phyloP scores from a whole-genome alignment of 2,329 filamentous ascomycete species.

The Juglanconis oblonga region DNA sequence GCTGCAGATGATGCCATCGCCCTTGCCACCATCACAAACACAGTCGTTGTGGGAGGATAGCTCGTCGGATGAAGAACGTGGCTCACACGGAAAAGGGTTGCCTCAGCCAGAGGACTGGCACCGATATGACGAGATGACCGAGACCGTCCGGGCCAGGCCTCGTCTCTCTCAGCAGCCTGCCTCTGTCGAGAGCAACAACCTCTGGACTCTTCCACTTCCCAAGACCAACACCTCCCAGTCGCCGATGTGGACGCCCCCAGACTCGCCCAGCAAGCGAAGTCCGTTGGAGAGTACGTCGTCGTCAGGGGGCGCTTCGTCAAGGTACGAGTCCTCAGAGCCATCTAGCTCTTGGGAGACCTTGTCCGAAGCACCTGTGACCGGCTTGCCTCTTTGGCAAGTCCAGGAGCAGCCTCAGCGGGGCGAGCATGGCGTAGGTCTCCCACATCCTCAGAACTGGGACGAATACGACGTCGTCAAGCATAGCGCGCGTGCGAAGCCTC shows the following conservation, averaged over 20 bases:
- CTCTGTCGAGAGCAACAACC: constrained; percentile 12
- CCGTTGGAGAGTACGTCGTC: background rate
- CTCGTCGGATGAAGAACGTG: background rate
- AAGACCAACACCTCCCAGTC: background rate
- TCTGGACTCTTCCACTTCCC: constrained; percentile 21
- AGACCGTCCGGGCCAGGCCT: constrained; percentile 17
- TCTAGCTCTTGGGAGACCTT: background rate
- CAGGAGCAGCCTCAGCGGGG: background rate
- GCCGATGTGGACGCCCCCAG: constrained; percentile 12
- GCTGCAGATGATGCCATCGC: constrained; percentile 19
- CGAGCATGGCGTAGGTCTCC: constrained; percentile 17
- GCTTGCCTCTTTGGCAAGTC: constrained; percentile 9
- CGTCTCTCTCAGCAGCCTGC: constrained; percentile 11
- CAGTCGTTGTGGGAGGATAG: constrained; percentile 19
- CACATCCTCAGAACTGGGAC: constrained; percentile 20
- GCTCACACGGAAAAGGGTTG: constrained; percentile 4
- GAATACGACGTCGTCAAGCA: constrained; percentile 9
- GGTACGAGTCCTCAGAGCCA: background rate
- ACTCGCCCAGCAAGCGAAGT: background rate
- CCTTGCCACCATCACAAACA: constrained; percentile 15
- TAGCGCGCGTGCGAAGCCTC: constrained; percentile 16
- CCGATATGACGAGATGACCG: constrained; percentile 10
- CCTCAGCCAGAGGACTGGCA: constrained; percentile 19
- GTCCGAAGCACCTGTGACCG: background rate
- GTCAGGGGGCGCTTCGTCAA: background rate